Evolutionary conservation across 495 filamentous ascomycete species (phyloP).

Genomic region (Aspergillus sclerotioniger): DNA sequence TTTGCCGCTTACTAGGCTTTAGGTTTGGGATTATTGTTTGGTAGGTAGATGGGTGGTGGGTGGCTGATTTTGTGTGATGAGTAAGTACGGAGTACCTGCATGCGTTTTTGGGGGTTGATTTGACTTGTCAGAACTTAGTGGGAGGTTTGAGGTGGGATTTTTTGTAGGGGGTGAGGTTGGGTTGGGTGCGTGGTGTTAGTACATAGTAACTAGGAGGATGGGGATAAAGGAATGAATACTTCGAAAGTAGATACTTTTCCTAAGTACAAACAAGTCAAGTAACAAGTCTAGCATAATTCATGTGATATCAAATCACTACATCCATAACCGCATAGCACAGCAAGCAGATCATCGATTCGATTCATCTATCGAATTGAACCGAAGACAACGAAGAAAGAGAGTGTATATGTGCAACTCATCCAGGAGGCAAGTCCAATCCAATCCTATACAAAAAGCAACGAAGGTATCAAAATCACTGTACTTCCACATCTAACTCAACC

Average conservation of each 20-base stretch:
- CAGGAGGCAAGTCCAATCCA: constrained; percentile 8
- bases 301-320: constrained; percentile 14
- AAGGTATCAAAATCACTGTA: constrained; percentile 5
- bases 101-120: background rate
- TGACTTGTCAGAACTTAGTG: background rate
- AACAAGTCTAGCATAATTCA: constrained; percentile 7
- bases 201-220: background rate
- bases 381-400: background rate
- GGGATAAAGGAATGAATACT: background rate
- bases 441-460: constrained; percentile 5
- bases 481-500: background rate
- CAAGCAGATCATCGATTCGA: background rate
- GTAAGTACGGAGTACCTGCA: constrained; percentile 5
- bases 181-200: too few species aligned
- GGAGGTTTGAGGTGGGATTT: background rate
- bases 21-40: too few species aligned
- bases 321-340: constrained; percentile 5
- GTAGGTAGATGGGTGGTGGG: too few species aligned
- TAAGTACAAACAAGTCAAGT: background rate
- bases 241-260: too few species aligned
- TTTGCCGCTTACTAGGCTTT: too few species aligned
- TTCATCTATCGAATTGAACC: background rate
- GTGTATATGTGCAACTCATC: constrained; percentile 4
- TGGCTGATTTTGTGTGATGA: background rate
- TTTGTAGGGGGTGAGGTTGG: background rate